Evolutionary conservation across 805 yeast species (phyloP), one percentile per base, ranked within the genome.

Genomic region (Metschnikowia chrysomelidarum): DNA sequence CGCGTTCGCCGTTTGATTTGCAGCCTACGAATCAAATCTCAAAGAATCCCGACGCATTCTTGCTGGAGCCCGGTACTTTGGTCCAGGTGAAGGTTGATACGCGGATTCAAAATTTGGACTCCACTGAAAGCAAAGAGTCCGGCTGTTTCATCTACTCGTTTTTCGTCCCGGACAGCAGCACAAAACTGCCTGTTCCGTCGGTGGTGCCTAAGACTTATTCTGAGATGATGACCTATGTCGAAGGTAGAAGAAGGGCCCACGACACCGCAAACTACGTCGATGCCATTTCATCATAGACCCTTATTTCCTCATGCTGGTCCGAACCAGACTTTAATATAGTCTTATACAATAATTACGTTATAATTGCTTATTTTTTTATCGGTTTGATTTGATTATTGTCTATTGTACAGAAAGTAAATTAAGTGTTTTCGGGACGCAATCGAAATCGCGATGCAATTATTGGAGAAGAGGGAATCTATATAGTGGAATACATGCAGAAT

Each of bases 11-110:
- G 2, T 67, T 69, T 42, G 73, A 76, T 50, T 56, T 70, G 36
- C 75, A 80, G 10, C 69, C 78, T 7, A 78, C 82, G n/a, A 81
- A 81, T 53, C 67, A 62, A 25, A 50, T 80, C 27, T 64, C 75
- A 16, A 44, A 65, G 3, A 69, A 72, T 38, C 70, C 73, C 20
- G 73, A 71, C 30, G 84, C 81, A 24, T 78, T 81, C 59, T 62
- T 82, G 44, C 73, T 78, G 19, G 76, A 73, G 40, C 83, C 88
- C n/a, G 96, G 97, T 37, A 85, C 95, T 4, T 69, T 89, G 49
- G 74, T 89, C 37, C 97, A 89, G 64, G 93, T 89, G 18, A 81
- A 86, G 53, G 97, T 89, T 11, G 88, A 84, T 56, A 84, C 95
- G 3, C 69, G 72, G 19, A 93, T 88, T 35, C 76, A 84, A 48